phyloP scores from a whole-genome alignment of 306 rosid genomes.

The Betula pendula region DNA sequence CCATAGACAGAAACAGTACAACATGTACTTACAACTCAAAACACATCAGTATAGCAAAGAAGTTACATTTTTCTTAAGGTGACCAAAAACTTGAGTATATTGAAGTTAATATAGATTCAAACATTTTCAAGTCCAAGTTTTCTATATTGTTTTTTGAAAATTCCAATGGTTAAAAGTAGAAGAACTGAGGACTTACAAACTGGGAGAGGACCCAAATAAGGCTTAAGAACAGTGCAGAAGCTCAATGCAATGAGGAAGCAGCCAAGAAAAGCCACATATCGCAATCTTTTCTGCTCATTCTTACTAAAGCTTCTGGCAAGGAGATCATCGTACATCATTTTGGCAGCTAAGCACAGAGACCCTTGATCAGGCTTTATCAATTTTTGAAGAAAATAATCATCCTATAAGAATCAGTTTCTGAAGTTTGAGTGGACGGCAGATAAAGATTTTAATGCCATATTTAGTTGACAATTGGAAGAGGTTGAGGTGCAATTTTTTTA shows the following conservation, averaged over 20 bases:
- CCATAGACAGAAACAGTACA: slow-evolving; percentile 28
- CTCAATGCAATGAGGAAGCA: slow-evolving; percentile 54
- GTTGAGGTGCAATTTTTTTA: slow-evolving; percentile 41
- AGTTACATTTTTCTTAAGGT: too few relatives aligned
- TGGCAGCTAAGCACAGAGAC: slow-evolving; percentile 18
- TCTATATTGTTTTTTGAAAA: not conserved
- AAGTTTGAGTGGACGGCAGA: slow-evolving; percentile 27
- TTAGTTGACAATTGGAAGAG: slow-evolving; percentile 37
- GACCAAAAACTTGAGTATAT: too few relatives aligned
- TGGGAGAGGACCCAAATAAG: slow-evolving; percentile 61
- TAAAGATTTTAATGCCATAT: slow-evolving; percentile 33
- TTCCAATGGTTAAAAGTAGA: slow-evolving; percentile 2
- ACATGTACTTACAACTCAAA: too few relatives aligned
- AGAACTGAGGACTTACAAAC: slow-evolving; percentile 50
- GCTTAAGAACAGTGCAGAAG: slow-evolving; percentile 67
- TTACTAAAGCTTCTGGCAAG: slow-evolving; percentile 77
- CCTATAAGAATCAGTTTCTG: too few relatives aligned
- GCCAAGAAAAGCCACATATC: slow-evolving; percentile 71
- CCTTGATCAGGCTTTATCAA: too few relatives aligned
- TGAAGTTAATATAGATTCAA: not conserved
- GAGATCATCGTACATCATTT: slow-evolving; percentile 58
- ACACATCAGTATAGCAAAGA: not conserved
- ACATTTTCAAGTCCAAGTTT: not conserved
- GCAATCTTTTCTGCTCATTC: slow-evolving; percentile 72
- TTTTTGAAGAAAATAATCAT: too few relatives aligned